A percentile compares a stretch with the other conserved stretches of the same genome.
These are phyloP conservation scores for Pythium plurisporium DNA, from an alignment of 352 stramenopile species.

Conservation along the genomic window DNA sequence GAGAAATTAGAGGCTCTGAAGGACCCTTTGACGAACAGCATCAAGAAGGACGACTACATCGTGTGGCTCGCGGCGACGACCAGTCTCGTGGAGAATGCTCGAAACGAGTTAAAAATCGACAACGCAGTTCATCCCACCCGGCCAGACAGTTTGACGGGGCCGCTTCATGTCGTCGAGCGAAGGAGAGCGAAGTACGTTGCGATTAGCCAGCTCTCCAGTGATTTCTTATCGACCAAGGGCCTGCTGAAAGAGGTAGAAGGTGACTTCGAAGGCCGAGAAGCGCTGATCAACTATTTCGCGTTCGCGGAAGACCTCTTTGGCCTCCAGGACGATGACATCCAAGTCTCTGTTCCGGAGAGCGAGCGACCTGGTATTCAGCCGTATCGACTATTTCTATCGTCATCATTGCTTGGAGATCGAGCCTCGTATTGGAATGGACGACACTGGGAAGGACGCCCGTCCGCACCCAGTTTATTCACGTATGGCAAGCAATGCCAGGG, in stretches of 20 bases:
- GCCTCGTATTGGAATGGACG: conserved; percentile 82
- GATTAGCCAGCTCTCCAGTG: conserved; percentile 86
- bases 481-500: conserved; percentile 62
- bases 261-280: conserved; percentile 75
- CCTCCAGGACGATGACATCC: conserved; percentile 43
- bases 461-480: conserved; percentile 58
- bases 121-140: conserved; percentile 92
- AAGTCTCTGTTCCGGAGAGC: conserved; percentile 9
- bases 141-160: conserved; percentile 90
- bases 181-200: conserved; percentile 93
- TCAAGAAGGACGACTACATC: conserved; percentile 45
- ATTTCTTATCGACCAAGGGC: conserved; percentile 85
- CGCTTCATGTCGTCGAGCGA: conserved; percentile 81
- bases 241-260: conserved; percentile 69
- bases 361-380: conserved; percentile 21
- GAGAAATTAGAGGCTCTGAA: conserved; percentile 37
- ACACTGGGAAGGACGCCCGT: conserved; percentile 68
- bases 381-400: conserved; percentile 50
- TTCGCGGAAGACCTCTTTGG: conserved; percentile 73
- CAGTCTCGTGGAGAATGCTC: conserved; percentile 48
- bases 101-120: conserved; percentile 80
- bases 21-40: conserved; percentile 29
- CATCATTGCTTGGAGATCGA: conserved; percentile 38
- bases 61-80: conserved; percentile 58
- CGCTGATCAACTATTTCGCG: conserved; percentile 64